Evolutionary conservation across 2,329 filamentous ascomycete genomes (phyloP), one percentile per base, ranked within the genome.

Genomic region (Penicillium verrucosum): DNA sequence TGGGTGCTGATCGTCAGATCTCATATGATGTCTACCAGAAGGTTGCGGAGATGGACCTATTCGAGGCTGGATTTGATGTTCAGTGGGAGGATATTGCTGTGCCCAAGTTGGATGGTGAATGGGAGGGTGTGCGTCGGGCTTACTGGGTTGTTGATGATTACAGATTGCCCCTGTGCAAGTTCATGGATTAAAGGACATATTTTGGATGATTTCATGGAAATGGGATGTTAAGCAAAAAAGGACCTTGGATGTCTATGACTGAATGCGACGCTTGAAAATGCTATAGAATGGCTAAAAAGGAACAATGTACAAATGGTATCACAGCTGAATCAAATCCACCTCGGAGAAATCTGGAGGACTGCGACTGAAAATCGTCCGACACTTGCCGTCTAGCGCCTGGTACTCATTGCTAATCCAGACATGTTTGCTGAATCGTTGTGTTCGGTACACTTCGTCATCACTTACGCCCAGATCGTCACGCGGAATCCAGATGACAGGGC

Each of bases 11-110:
- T 75, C 82, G 94, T 44, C 87, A 88, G 73, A 87, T 97, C 60
- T 96, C 91, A 75, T 97, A 97, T 75, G 94, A 97, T 76, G 92
- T 99, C 25, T 97, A 97, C 76, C 89, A 88, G 51, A 91, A 89
- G 72, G 90, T 97, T 3, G 88, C 90, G 1, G 93, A 97, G 75
- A 87, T 96, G 81, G 92, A 97, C 75, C 80, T 95, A 23, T 85
- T 88, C 60, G 92, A 97, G 65, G 91, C 91, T 10, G 92, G 92
- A 0, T 84, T 97, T 65, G 93, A 97, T 68, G 85, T 93, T 1
- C 89, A 92, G 51, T 97, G 92, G 92, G 82, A 87, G 51, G 88
- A 88, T 54, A 83, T 94, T 34, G 78, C 83, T 6, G 89, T 97
- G 14, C 86, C 91, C 16, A 85, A 84, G 54, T 76, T 96, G 51